phyloP scores from a whole-genome alignment of 371 early-diverging fungal species.

The Rhizopus stolonifer region DNA sequence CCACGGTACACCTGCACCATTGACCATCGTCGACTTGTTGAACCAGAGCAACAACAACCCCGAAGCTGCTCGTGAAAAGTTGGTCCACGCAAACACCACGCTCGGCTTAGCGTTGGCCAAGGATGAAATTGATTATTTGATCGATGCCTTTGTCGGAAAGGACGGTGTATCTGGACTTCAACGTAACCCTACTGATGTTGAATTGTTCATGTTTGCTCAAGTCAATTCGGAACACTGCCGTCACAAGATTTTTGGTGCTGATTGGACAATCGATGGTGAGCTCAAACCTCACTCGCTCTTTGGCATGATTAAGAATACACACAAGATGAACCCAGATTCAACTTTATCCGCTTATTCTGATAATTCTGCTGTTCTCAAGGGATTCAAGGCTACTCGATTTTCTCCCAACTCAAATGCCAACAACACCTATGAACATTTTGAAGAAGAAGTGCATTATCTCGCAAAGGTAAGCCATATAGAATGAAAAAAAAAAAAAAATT shows the following conservation, averaged over 20 bases:
- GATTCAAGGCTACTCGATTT: constrained; percentile 73
- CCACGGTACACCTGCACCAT: constrained; percentile 72
- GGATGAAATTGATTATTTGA: constrained; percentile 94
- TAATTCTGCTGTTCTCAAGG: constrained; percentile 94
- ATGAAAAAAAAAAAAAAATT: not conserved
- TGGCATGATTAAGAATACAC: constrained; percentile 93
- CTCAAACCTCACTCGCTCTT: constrained; percentile 82
- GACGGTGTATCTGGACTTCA: constrained; percentile 46
- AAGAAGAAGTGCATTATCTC: constrained; percentile 81
- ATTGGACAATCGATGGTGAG: constrained; percentile 92
- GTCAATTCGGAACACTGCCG: constrained; percentile 99
- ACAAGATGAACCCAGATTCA: constrained; percentile 72
- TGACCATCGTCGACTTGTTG: constrained; percentile 70
- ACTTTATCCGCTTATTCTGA: constrained; percentile 95
- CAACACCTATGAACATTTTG: constrained; percentile 51
- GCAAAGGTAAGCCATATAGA: constrained; percentile 60
- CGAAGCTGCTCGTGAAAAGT: constrained; percentile 58
- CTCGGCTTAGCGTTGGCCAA: constrained; percentile 91
- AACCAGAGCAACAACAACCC: constrained; percentile 33
- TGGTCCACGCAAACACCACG: constrained; percentile 79
- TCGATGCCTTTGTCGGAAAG: constrained; percentile 76
- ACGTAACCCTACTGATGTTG: constrained; percentile 96
- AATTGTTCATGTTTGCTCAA: constrained; percentile 99
- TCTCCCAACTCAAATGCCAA: constrained; percentile 48
- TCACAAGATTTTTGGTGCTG: constrained; percentile 96